phyloP scores from a whole-genome alignment of 202 grass and related monocot genomes.

The Cymbopogon flexuosus region DNA sequence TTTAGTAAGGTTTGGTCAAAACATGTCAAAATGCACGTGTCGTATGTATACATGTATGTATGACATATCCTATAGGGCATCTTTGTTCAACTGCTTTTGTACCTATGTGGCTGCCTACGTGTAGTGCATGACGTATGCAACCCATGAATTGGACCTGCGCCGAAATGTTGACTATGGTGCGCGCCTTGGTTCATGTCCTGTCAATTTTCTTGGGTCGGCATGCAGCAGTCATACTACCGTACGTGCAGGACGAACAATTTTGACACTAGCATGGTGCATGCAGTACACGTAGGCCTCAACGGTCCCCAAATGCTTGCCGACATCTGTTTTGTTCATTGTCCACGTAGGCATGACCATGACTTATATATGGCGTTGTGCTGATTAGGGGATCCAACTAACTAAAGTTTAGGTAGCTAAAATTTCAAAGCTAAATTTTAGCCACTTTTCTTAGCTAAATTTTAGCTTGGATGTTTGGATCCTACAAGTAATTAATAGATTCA shows the following conservation, averaged over 20 bases:
- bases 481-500: too few species aligned
- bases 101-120: neutral
- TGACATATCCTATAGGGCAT: neutral
- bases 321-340: neutral
- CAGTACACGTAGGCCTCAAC: neutral
- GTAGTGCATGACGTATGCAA: neutral
- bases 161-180: neutral
- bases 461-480: too few species aligned
- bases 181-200: neutral
- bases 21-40: neutral
- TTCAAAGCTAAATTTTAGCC: too few species aligned
- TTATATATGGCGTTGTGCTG: too few species aligned
- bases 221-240: neutral
- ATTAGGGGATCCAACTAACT: too few species aligned
- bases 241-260: neutral
- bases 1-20: neutral
- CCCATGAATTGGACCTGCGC: neutral
- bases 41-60: neutral
- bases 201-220: neutral
- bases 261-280: neutral
- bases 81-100: neutral
- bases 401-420: too few species aligned
- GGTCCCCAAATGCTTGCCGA: neutral
- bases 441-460: too few species aligned
- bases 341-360: neutral